Conservation (phyloP, 2,329 filamentous ascomycete species). For the Chrysoporthe cubensis region DNA sequence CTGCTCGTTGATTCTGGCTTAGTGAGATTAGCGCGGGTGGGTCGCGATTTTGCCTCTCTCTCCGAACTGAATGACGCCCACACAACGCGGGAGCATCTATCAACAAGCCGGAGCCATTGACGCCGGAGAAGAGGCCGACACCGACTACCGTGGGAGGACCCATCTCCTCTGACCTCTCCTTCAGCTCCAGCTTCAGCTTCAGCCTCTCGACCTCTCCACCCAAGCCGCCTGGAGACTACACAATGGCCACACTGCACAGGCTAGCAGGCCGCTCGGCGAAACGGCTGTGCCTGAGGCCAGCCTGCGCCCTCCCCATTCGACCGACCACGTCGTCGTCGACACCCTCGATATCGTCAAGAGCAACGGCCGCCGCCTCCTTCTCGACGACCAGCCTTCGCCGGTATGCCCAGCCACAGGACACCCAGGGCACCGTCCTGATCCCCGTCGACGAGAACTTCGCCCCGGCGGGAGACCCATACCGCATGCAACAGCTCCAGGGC, state of each 20-base stretch:
- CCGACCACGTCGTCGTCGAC: constrained; percentile 32
- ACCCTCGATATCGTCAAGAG: constrained; percentile 31
- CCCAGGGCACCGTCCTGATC: constrained; percentile 64
- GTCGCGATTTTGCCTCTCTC: constrained; percentile 15
- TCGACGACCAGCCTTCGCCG: constrained; percentile 67
- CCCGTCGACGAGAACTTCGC: constrained; percentile 69
- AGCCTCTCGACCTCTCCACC: constrained; percentile 35
- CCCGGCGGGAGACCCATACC: constrained; percentile 50
- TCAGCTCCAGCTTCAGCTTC: constrained; percentile 18
- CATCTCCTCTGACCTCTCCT: constrained; percentile 26
- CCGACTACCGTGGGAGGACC: constrained; percentile 30
- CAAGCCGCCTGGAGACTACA: constrained; percentile 35
- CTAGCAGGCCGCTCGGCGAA: constrained; percentile 73
- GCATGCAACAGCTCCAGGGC: constrained; percentile 48
- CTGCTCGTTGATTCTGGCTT: constrained; percentile 7
- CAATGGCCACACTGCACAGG: constrained; percentile 75
- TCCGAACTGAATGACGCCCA: constrained; percentile 23
- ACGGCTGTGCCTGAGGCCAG: constrained; percentile 62
- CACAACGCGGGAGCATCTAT: constrained; percentile 15
- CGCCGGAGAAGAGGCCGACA: constrained; percentile 37
- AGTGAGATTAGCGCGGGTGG: constrained; percentile 15
- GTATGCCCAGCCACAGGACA: constrained; percentile 60
- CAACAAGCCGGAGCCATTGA: constrained; percentile 34
- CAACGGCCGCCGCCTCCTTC: constrained; percentile 49
- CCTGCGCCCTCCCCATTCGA: constrained; percentile 33